A percentile compares a stretch with the other conserved stretches of the same genome.
Evolutionary conservation across 352 stramenopile genomes (phyloP).

Genomic region (Globisporangium perplexum): DNA sequence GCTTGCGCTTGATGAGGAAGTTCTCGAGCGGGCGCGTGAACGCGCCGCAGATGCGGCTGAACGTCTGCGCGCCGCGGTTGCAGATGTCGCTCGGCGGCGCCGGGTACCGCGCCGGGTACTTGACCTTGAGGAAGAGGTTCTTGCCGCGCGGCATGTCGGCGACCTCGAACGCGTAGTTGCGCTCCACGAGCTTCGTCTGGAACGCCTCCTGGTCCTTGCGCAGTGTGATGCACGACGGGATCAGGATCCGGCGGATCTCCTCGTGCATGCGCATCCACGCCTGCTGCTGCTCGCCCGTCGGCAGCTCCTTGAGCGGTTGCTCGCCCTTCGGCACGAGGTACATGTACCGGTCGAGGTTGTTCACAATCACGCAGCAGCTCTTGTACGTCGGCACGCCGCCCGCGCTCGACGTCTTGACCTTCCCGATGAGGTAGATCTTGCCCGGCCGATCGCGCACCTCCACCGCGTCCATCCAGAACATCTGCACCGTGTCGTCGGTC

Average conservation of each 20-base stretch:
- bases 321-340: constrained; percentile 86
- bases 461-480: constrained; percentile 97
- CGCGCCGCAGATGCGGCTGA: constrained; percentile 94
- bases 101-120: constrained; percentile 94
- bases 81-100: constrained; percentile 80
- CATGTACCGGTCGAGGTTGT: constrained; percentile 94
- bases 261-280: constrained; percentile 85
- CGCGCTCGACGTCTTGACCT: constrained; percentile 67
- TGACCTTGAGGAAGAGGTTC: constrained; percentile 97
- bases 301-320: constrained; percentile 73
- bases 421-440: constrained; percentile 97
- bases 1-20: constrained; percentile 96
- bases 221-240: constrained; percentile 74
- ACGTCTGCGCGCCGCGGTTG: constrained; percentile 85
- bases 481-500: constrained; percentile 76
- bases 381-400: constrained; percentile 66
- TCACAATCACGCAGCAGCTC: constrained; percentile 95
- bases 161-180: constrained; percentile 98
- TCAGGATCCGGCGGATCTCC: constrained; percentile 89
- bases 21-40: constrained; percentile 93
- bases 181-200: constrained; percentile 92
- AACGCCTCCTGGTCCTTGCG: constrained; percentile 82
- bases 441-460: constrained; percentile 93
- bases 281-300: constrained; percentile 86
- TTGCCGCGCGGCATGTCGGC: constrained; percentile 91